A percentile compares a stretch with the other conserved stretches of the same genome.
phyloP scores from a whole-genome alignment of 148 eudicot genomes.

The Vaccinium macrocarpon region DNA sequence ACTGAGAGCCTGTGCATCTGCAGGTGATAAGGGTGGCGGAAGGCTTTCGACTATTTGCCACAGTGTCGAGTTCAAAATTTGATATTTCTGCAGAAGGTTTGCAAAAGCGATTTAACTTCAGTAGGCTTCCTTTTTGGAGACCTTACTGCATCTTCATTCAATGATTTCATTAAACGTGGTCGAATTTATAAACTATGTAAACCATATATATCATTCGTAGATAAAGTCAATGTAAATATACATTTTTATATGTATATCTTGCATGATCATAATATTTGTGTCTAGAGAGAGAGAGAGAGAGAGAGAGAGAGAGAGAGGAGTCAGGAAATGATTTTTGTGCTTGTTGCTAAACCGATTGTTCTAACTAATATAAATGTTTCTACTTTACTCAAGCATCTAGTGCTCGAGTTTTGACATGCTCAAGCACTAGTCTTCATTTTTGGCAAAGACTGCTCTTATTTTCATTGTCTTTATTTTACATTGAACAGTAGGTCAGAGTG shows the following conservation, averaged over 20 bases:
- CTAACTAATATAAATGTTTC: not conserved
- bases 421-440: not conserved
- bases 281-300: not conserved
- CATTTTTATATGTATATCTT: not conserved
- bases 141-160: not conserved
- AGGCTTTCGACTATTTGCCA: slow-evolving; percentile 80
- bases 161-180: not conserved
- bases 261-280: not conserved
- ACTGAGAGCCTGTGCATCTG: slow-evolving; percentile 15
- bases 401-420: not conserved
- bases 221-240: not conserved
- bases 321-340: not conserved
- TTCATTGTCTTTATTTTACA: not conserved
- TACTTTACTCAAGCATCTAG: not conserved
- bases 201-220: not conserved
- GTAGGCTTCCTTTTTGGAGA: slow-evolving; percentile 1
- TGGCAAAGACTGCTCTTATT: not conserved
- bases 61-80: slow-evolving; percentile 69
- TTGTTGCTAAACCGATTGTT: not conserved
- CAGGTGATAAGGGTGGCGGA: slow-evolving; percentile 79
- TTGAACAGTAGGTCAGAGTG: slow-evolving; percentile 43
- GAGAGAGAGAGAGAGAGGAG: not conserved
- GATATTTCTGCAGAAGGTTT: slow-evolving; percentile 61
- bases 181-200: not conserved
- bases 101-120: slow-evolving; percentile 18